phyloP scores from a whole-genome alignment of 2,329 filamentous ascomycete species.

The Endocalyx cinctus region DNA sequence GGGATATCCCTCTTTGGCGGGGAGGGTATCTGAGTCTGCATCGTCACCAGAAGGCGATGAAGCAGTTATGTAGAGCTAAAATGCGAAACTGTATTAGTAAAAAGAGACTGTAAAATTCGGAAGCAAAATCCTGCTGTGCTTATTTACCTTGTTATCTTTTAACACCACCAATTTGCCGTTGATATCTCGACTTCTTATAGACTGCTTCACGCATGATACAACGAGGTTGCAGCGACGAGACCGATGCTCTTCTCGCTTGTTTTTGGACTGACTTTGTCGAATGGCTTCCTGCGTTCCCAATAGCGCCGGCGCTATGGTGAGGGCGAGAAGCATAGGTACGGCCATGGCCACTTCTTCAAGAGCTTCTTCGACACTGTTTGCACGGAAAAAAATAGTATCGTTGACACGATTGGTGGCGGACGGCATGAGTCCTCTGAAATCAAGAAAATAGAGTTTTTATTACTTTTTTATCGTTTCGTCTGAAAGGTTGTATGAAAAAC shows the following conservation, averaged over 20 bases:
- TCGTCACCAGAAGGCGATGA: conserved; percentile 21
- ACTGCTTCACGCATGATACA: conserved; percentile 39
- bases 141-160: conserved; percentile 35
- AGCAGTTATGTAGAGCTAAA: conserved; percentile 43
- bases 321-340: conserved; percentile 35
- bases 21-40: conserved; percentile 17
- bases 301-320: conserved; percentile 38
- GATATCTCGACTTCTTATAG: conserved; percentile 37
- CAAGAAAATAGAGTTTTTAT: no score
- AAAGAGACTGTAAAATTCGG: neutral
- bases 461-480: no score
- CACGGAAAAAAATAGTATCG: no score
- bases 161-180: conserved; percentile 40
- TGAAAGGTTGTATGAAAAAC: no score
- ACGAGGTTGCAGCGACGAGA: conserved; percentile 43
- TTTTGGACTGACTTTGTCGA: conserved; percentile 43
- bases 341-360: conserved; percentile 30
- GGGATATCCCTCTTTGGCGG: conserved; percentile 37
- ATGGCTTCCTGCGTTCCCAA: conserved; percentile 45
- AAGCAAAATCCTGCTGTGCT: neutral
- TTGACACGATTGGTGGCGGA: no score
- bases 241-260: conserved; percentile 44
- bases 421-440: no score
- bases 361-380: conserved; percentile 11
- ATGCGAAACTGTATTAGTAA: conserved; percentile 5